phyloP scores from a whole-genome alignment of 345 rosid genomes.

The Boechera retrofracta region DNA sequence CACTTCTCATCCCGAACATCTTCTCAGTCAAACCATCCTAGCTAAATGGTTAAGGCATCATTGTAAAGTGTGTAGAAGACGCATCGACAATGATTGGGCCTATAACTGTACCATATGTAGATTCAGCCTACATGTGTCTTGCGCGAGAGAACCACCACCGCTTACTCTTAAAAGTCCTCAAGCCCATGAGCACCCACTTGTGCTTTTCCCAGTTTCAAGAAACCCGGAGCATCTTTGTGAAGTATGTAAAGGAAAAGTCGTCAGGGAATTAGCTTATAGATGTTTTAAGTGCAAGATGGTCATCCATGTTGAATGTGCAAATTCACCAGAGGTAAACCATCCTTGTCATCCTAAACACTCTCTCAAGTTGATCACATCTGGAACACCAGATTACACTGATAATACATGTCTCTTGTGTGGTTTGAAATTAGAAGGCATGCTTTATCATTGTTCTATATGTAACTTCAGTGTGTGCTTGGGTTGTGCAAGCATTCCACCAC shows the following conservation, averaged over 20 bases:
- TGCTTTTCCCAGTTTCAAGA: background rate
- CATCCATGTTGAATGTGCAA: slow-evolving; percentile 7
- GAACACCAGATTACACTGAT: background rate
- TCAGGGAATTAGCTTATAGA: background rate
- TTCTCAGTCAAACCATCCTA: background rate
- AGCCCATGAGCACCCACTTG: slow-evolving; percentile 6
- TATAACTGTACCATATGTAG: background rate
- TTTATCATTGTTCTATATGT: slow-evolving; percentile 11
- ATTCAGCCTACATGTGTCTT: background rate
- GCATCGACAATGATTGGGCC: background rate
- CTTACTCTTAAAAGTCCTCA: background rate
- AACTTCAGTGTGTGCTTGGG: background rate
- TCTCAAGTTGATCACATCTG: background rate
- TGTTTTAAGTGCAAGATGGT: slow-evolving; percentile 3
- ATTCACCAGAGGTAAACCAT: background rate
- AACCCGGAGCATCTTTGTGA: background rate
- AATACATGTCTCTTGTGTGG: slow-evolving; percentile 8
- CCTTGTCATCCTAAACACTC: background rate
- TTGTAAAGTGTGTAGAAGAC: background rate
- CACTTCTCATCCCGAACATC: slow-evolving; percentile 18
- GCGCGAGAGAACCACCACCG: slow-evolving; percentile 15
- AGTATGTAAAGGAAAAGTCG: background rate
- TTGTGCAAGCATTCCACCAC: slow-evolving; percentile 1
- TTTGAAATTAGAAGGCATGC: background rate
- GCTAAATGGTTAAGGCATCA: no score